Conservation (phyloP, 2,329 filamentous ascomycete species). For the Colletotrichum echinochloae region DNA sequence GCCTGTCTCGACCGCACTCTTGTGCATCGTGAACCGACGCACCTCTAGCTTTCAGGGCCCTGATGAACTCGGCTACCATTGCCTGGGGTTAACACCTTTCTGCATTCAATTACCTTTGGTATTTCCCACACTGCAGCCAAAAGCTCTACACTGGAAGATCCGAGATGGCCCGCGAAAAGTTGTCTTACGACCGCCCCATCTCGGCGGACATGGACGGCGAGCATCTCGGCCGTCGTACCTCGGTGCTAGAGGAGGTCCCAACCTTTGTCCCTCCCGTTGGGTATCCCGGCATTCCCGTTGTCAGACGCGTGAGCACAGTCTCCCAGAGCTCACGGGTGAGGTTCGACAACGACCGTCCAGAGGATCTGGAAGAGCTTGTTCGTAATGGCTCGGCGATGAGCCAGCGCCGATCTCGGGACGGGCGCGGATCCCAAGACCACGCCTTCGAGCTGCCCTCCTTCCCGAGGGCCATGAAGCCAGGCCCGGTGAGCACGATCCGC, state of each 20-base stretch:
- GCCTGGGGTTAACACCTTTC: background rate
- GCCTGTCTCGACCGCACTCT: background rate
- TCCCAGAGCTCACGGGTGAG: slow-evolving; percentile 28
- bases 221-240: slow-evolving; percentile 22
- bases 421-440: slow-evolving; percentile 26
- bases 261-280: slow-evolving; percentile 24
- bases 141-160: background rate
- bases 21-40: background rate
- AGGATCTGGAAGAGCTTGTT: slow-evolving; percentile 31
- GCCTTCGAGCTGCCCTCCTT: slow-evolving; percentile 29
- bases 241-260: slow-evolving; percentile 27
- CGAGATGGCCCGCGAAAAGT: slow-evolving; percentile 21
- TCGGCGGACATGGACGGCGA: slow-evolving; percentile 16
- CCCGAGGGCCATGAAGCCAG: slow-evolving; percentile 25
- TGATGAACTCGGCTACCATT: background rate
- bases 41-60: background rate
- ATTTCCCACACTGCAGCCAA: no score
- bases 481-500: slow-evolving; percentile 33
- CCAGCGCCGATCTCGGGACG: slow-evolving; percentile 24
- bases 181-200: slow-evolving; percentile 15
- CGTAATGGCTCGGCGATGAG: slow-evolving; percentile 18
- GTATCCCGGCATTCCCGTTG: slow-evolving; percentile 24
- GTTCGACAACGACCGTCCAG: slow-evolving; percentile 16
- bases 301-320: slow-evolving; percentile 24
- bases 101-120: background rate